Base-by-base conservation (phyloP, 106 monocot genomes). In the Gastrodia elata region DNA sequence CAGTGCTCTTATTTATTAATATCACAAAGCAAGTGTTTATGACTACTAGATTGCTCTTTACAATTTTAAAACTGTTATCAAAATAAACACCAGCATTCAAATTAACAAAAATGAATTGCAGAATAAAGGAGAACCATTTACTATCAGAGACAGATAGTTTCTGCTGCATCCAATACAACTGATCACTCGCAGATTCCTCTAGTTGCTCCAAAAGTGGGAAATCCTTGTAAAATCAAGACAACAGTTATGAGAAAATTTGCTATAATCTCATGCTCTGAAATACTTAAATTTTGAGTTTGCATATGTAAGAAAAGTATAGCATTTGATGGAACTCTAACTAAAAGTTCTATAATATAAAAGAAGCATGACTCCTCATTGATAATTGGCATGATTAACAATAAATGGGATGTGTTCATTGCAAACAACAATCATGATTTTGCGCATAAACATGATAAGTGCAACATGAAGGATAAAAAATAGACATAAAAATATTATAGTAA, bases 241-340 rank as follows among this genome's bases (percentile, higher is more conserved):
- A 67, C 36, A 65, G 20, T 8, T 15, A 65, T 36, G 20, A 65
- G 37, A 36, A 65, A 65, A 65, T 36, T 37, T 16, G 15, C 68
- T 40, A 68, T 39, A 25, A 0, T 40, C n/a, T 25, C 24, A 40
- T 40, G 39, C 38, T 69, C 38, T 69, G 24, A 6, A n/a, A 25
- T 69, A 69, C 40, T 69, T 69, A 69, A 67, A 28, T 67, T 67
- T 67, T 64, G 20, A n/a, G 22, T 52, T 52, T n/a, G 49, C 20
- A 22, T 20, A n/a, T 52, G 20, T 52, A 52, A 52, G 49, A 61
- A 61, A 13, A 61, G 15, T 61, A 61, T 32, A 61, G 30, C 8
- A 61, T 26, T 14, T 9, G n/a, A 61, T 28, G 61, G 28, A 30
- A 61, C 30, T 8, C 2, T 58, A 20, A 28, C 13, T 0, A 13